Evolutionary conservation across 2,329 filamentous ascomycete genomes (phyloP), one percentile per base, ranked within the genome.

Genomic region (Elsinoe batatas): DNA sequence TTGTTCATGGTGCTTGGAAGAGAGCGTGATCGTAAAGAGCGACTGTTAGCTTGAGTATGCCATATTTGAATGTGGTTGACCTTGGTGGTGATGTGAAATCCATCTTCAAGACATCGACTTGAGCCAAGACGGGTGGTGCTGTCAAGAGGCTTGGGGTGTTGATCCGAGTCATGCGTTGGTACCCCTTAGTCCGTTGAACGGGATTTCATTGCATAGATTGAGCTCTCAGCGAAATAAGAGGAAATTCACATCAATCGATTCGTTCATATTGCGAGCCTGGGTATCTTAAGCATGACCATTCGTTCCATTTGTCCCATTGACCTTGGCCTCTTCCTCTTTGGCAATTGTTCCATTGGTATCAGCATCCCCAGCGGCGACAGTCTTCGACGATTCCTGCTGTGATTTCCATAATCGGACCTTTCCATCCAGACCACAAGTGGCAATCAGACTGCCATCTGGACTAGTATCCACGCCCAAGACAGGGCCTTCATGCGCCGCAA

Each of bases 401-500:
- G 54, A 54, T 54, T 76, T 74, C 81, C 83, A 87, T 5, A 87
- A 70, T 55, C 78, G 76, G 17, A 87, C 74, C 2, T 79, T 82
- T 59, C 75, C 74, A 65, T 87, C 83, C 37, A 83, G 59, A 0
- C 83, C 80, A 56, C 80, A 82, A 60, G 81, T 86, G 4, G 79
- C 82, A 40, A 87, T 72, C 17, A 78, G 71, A 36, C 72, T 72
- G 51, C 75, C 74, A 8, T 72, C 73, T 22, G 74, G 74, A 64
- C 79, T 80, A 5, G 82, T 79, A 60, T 83, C 77, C 10, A 84
- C 81, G 0, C 76, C 74, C 35, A 84, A 67, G 5, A 86, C 78
- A 3, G 78, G 75, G 40, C 80, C 81, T 1, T 78, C 75, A 58
- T 82, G 80, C 1, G 76, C 76, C 22, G 77, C 71, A 8, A 82